Percentiles rank a stretch among this genome's conserved stretches.
phyloP scores from a whole-genome alignment of 768 basidiomycete species.

The Phylloporus arenicola region DNA sequence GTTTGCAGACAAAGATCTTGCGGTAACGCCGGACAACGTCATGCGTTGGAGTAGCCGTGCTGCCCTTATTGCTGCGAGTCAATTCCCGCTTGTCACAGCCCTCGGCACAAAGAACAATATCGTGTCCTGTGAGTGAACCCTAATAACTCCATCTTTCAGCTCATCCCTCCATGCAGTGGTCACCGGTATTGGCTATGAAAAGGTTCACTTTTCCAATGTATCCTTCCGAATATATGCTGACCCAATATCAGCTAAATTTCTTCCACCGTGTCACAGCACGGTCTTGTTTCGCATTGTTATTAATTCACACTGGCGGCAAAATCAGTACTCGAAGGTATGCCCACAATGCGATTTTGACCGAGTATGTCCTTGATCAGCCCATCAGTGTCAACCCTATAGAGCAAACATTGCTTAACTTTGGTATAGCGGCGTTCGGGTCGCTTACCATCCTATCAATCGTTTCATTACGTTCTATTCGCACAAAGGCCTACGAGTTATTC shows the following conservation, averaged over 20 bases:
- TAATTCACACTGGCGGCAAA: constrained; percentile 40
- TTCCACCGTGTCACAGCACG: constrained; percentile 48
- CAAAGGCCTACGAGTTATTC: constrained; percentile 48
- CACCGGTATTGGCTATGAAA: constrained; percentile 27
- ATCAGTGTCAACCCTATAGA: constrained; percentile 1
- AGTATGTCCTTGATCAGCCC: background rate
- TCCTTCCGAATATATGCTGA: constrained; percentile 2
- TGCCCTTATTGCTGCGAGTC: constrained; percentile 29
- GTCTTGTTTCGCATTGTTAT: constrained; percentile 40
- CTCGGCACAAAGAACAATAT: constrained; percentile 48
- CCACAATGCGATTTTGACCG: too few relatives aligned
- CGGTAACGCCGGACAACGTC: constrained; percentile 8
- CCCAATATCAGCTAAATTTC: constrained; percentile 31
- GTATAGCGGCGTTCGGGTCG: constrained; percentile 34
- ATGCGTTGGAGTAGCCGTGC: constrained; percentile 28
- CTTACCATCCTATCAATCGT: constrained; percentile 41
- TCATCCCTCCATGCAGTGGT: constrained; percentile 13
- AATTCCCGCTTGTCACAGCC: constrained; percentile 40
- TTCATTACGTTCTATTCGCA: constrained; percentile 47
- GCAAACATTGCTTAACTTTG: constrained; percentile 25
- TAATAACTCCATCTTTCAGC: too few relatives aligned
- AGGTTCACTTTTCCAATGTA: constrained; percentile 5
- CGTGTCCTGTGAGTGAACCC: constrained; percentile 31
- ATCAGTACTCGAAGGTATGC: constrained; percentile 1
- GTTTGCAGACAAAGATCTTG: background rate